phyloP scores from a whole-genome alignment of 164 flowering plant species.

The Liriodendron chinense region DNA sequence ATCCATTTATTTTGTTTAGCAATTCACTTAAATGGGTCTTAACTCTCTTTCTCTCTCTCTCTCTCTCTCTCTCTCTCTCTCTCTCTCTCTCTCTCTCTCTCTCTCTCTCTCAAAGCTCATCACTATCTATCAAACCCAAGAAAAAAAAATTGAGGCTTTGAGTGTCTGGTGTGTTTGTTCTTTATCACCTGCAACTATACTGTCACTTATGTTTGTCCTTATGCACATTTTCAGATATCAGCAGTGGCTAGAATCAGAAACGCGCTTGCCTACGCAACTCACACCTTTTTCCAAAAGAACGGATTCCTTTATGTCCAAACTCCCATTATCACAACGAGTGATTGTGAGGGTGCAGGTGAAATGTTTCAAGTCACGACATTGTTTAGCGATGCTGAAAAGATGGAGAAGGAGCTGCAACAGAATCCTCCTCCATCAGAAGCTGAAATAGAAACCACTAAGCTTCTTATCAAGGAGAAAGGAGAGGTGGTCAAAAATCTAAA shows the following conservation, averaged over 20 bases:
- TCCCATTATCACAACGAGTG: conserved; percentile 92
- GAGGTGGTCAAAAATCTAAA: conserved; percentile 57
- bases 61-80: too few relatives aligned
- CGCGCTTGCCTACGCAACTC: conserved; percentile 89
- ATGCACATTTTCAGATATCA: conserved; percentile 50
- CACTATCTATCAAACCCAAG: not conserved
- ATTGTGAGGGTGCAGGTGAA: conserved; percentile 99
- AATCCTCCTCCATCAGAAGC: conserved; percentile 80
- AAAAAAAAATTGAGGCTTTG: not conserved
- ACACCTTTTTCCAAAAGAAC: conserved; percentile 77
- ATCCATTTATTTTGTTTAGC: too few relatives aligned
- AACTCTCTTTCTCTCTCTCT: too few relatives aligned
- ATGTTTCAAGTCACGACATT: conserved; percentile 97
- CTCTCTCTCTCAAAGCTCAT: not conserved
- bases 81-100: not conserved
- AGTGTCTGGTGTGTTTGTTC: not conserved
- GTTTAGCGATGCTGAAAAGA: conserved; percentile 68
- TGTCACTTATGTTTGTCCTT: not conserved
- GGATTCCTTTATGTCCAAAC: conserved; percentile 83
- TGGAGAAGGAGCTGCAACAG: conserved; percentile 71
- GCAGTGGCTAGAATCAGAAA: conserved; percentile 86
- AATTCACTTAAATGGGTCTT: too few relatives aligned
- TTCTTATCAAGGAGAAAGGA: conserved; percentile 64
- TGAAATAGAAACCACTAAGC: conserved; percentile 64
- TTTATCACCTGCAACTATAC: not conserved